phyloP scores from a whole-genome alignment of 2,329 filamentous ascomycete genomes.

The Paecilomyces variotii region DNA sequence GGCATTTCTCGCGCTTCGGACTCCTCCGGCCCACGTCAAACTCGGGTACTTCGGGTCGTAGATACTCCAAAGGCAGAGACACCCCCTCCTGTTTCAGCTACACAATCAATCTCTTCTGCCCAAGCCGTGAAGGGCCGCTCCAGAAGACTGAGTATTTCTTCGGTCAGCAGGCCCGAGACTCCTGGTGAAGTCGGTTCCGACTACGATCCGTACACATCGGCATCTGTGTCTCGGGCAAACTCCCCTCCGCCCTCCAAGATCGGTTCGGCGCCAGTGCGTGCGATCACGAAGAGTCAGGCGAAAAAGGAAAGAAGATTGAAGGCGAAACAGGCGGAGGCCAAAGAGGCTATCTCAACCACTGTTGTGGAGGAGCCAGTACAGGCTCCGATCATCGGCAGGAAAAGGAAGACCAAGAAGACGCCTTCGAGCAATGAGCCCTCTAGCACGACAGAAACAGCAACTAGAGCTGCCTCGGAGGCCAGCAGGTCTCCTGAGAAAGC shows the following conservation, averaged over 20 bases:
- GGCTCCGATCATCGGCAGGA: constrained; percentile 55
- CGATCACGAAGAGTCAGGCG: constrained; percentile 54
- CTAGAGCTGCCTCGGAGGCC: constrained; percentile 4
- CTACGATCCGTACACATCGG: constrained; percentile 49
- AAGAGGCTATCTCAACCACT: constrained; percentile 26
- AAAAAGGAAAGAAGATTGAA: constrained; percentile 52
- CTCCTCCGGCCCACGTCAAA: constrained; percentile 30
- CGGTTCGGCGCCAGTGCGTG: constrained; percentile 51
- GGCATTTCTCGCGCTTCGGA: constrained; percentile 29
- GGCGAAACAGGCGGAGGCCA: constrained; percentile 37
- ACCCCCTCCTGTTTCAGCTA: constrained; percentile 21
- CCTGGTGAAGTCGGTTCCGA: constrained; percentile 54
- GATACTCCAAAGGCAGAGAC: constrained; percentile 48
- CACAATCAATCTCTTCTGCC: constrained; percentile 24
- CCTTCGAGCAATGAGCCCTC: constrained; percentile 17
- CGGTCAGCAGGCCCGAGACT: constrained; percentile 52
- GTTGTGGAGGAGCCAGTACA: constrained; percentile 45
- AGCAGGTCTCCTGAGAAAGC: constrained; percentile 11
- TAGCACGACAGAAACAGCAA: constrained; percentile 5
- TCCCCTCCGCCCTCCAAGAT: constrained; percentile 49
- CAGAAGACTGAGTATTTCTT: constrained; percentile 41
- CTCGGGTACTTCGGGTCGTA: constrained; percentile 49
- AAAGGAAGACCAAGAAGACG: constrained; percentile 50
- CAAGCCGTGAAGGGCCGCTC: constrained; percentile 24
- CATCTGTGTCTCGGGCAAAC: constrained; percentile 52